Conservation (phyloP, 371 early-diverging fungal species). For the Mortierella sp. region DNA sequence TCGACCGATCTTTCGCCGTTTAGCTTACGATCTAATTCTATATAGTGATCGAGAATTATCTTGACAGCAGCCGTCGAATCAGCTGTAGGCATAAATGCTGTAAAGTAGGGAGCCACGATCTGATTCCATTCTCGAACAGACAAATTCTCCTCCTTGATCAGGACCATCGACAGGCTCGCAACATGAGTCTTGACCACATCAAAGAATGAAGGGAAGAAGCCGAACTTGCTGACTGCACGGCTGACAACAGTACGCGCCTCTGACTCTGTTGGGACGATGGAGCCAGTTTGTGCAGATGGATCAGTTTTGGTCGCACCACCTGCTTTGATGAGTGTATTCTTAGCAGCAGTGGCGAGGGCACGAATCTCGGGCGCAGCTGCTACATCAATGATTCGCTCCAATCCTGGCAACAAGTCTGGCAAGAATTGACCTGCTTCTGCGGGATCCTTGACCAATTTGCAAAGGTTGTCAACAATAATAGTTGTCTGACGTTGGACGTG, state of each 20-base stretch:
- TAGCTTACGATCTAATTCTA: slow-evolving; percentile 46
- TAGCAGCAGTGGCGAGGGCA: slow-evolving; percentile 70
- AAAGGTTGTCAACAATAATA: slow-evolving; percentile 88
- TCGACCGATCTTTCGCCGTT: slow-evolving; percentile 63
- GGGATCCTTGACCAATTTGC: slow-evolving; percentile 84
- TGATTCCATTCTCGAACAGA: slow-evolving; percentile 54
- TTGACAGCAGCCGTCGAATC: slow-evolving; percentile 55
- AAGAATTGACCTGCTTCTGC: slow-evolving; percentile 85
- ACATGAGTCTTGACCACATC: slow-evolving; percentile 54
- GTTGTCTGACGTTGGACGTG: slow-evolving; percentile 82
- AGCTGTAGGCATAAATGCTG: slow-evolving; percentile 65
- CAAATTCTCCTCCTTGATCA: slow-evolving; percentile 53
- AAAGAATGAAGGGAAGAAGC: slow-evolving; percentile 71
- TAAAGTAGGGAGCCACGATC: slow-evolving; percentile 69
- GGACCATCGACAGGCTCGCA: slow-evolving; percentile 33
- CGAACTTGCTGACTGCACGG: slow-evolving; percentile 60
- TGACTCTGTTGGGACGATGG: slow-evolving; percentile 57
- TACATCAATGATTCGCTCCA: slow-evolving; percentile 80
- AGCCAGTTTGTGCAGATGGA: slow-evolving; percentile 11
- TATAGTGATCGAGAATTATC: slow-evolving; percentile 56
- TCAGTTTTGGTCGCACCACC: slow-evolving; percentile 62
- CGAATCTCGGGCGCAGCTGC: slow-evolving; percentile 86
- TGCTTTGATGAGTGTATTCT: slow-evolving; percentile 66
- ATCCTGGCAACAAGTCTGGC: slow-evolving; percentile 81
- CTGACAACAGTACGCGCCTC: slow-evolving; percentile 62